phyloP scores from a whole-genome alignment of 148 eudicot species.

The Camellia sinensis region DNA sequence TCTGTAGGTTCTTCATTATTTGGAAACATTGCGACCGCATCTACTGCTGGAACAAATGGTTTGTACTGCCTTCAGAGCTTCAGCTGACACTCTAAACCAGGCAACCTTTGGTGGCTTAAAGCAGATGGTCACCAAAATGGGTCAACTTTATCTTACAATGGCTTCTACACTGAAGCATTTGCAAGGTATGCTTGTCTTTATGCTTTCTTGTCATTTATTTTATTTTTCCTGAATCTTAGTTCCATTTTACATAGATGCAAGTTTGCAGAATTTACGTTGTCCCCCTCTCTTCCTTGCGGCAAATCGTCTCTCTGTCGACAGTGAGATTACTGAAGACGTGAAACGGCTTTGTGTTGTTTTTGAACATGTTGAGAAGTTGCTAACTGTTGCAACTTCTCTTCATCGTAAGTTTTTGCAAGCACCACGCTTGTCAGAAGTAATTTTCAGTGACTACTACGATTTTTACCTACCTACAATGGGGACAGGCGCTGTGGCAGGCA shows the following conservation, averaged over 20 bases:
- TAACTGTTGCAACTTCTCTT: slow-evolving; percentile 71
- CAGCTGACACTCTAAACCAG: slow-evolving; percentile 73
- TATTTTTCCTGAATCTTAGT: slow-evolving; percentile 8
- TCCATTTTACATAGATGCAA: neutral
- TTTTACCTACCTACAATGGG: slow-evolving; percentile 70
- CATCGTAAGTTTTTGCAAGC: slow-evolving; percentile 69
- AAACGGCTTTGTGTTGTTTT: slow-evolving; percentile 58
- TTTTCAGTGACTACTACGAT: slow-evolving; percentile 63
- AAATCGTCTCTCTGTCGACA: slow-evolving; percentile 41
- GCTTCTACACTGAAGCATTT: slow-evolving; percentile 60
- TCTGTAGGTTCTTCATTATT: slow-evolving; percentile 77
- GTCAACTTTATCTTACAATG: slow-evolving; percentile 69
- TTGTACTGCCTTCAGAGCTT: slow-evolving; percentile 78
- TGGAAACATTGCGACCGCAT: slow-evolving; percentile 85
- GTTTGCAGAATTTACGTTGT: neutral
- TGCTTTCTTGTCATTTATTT: neutral
- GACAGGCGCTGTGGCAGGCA: slow-evolving; percentile 29
- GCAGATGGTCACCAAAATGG: slow-evolving; percentile 64
- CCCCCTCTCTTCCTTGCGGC: slow-evolving; percentile 34
- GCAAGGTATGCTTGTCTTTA: slow-evolving; percentile 50
- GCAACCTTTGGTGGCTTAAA: slow-evolving; percentile 62
- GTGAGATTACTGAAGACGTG: slow-evolving; percentile 60
- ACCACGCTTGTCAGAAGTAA: slow-evolving; percentile 57
- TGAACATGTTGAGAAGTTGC: slow-evolving; percentile 65
- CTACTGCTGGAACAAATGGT: slow-evolving; percentile 95